Evolutionary conservation across 148 eudicot species (phyloP), one percentile per base, ranked within the genome.

Genomic region (Tetragonia tetragonoides): DNA sequence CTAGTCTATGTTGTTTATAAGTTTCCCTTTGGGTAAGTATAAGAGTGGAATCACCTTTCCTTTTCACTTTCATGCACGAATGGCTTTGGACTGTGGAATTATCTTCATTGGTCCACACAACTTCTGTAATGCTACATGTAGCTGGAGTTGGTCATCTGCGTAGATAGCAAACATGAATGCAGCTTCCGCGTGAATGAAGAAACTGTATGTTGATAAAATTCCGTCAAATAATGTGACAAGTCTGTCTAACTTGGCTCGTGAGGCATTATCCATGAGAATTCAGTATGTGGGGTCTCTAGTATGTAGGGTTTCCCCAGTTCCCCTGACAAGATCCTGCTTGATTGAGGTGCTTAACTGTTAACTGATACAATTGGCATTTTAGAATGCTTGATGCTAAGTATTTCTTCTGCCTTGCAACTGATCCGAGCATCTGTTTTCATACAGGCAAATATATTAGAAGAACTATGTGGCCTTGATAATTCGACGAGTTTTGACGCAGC

Each of bases 391-490:
- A 53, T 28, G 21, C 38, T 16, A 44, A 40, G 17, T 44, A n/a
- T 59, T 77, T 64, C 28, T 66, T 78, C 38, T 68, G 53, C 59
- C 62, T 77, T 76, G 49, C 21, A 40, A 78, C 24, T 74, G 40
- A 60, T 42, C 38, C 44, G 14, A 44, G 6, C 73, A 59, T 68
- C 16, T 78, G 16, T 72, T 67, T 75, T 76, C 6, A 65, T 66
- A 18, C 82, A 95, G 98, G 96, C 87, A 74, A 87, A 87, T 86
- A 80, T 87, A 46, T 77, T 95, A 72, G 97, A 92, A 86, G 98
- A 95, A 85, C 83, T 90, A 56, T 82, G 73, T 76, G 82, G 79
- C 79, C 81, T n/a, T 78, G 78, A 84, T 46, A 80, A 72, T 75
- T 75, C 73, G 57, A 80, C 81, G 62, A 62, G 77, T 57, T 92